Percentiles rank a stretch among this genome's conserved stretches.
Conservation (phyloP, 75 land plant genomes). For the Sequoiadendron giganteum region DNA sequence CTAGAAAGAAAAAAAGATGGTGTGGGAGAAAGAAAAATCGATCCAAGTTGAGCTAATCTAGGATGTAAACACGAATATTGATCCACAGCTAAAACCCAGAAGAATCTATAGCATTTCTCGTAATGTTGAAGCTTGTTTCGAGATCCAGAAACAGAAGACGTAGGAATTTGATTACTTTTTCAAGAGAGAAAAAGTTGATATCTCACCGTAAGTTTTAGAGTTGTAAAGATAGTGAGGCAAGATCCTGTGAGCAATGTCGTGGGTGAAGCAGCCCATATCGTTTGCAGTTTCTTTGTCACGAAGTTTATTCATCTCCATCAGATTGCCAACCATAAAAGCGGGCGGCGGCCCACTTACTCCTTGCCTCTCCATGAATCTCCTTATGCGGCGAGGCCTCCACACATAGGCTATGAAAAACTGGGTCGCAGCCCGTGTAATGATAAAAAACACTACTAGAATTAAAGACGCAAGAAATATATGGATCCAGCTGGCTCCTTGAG, state of each 20-base stretch:
- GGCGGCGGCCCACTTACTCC: slow-evolving; percentile 57
- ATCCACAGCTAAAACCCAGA: not conserved
- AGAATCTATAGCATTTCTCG: not conserved
- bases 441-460: not conserved
- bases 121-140: not conserved
- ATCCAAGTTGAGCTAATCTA: not conserved
- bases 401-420: slow-evolving; percentile 4
- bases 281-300: not conserved
- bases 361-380: slow-evolving; percentile 29
- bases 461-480: not conserved
- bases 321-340: slow-evolving; percentile 32
- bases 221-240: slow-evolving; percentile 7
- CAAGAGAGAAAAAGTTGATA: not conserved
- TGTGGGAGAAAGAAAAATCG: not conserved
- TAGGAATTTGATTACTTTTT: not conserved
- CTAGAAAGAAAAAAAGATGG: too few relatives aligned
- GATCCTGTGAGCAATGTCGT: slow-evolving; percentile 10
- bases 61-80: not conserved
- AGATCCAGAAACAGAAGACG: not conserved
- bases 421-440: not conserved
- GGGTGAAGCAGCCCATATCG: slow-evolving; percentile 4
- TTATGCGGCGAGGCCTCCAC: slow-evolving; percentile 34
- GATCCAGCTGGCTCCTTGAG: not conserved
- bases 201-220: slow-evolving; percentile 4
- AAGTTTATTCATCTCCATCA: slow-evolving; percentile 22